Base-by-base conservation (phyloP, 805 yeast species). In the Ogataea kodamae region DNA sequence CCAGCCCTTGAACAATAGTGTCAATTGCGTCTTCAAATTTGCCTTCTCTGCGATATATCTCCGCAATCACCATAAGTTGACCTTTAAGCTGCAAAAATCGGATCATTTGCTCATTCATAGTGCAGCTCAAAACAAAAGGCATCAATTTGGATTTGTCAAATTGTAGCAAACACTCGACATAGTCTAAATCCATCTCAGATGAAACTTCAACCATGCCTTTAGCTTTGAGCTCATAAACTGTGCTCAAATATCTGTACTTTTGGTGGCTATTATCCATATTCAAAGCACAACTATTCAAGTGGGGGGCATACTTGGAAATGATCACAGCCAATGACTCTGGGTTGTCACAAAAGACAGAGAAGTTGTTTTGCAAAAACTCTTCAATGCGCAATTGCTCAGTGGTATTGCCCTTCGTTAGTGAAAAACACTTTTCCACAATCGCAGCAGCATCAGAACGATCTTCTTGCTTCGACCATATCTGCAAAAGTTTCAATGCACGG, bases 401-500 rank as follows among this genome's bases (percentile, higher is more conserved):
- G 1, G 33, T 11, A 16, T 42, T 38, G 9, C 25, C 35, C 3
- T 28, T 28, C 7, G 54, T 37, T 6, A 37, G 42, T 11, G 45
- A 33, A 21, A 56, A 51, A 28, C 57, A 49, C 15, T 46, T 44
- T 12, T 41, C 42, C 7, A 61, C 47, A 42, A 57, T 49, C 8
- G 30, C 40, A n/a, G 29, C 16, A 7, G 33, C 27, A 15, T 28
- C 28, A 2, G 35, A 13, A 1, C 35, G 30, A 17, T 37, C 38
- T 25, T 33, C 44, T 30, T 45, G 43, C 43, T 46, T 37, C 15
- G 76, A 40, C 79, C 85, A 74, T 1, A 76, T 60, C 30, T 71
- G 70, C 24, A 82, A 54, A 0, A 80, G 69, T 37, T 78, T 69
- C 3, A 75, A 57, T 39, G 64, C 73, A 31, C 62, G 68, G 12